Conservation (phyloP, 176 grass and related monocot species). For the Thinopyrum elongatum region DNA sequence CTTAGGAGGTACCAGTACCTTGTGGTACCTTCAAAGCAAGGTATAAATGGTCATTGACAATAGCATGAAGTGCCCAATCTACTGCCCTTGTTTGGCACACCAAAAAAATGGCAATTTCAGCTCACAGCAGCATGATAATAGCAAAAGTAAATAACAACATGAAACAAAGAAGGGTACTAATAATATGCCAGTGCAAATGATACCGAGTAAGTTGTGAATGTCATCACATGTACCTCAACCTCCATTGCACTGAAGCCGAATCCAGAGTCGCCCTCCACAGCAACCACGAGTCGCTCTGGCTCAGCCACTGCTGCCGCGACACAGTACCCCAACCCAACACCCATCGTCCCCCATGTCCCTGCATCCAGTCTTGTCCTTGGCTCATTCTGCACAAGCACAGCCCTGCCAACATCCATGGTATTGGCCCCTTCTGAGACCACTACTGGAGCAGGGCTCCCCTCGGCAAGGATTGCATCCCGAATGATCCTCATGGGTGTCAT, state of each 20-base stretch:
- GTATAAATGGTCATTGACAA: not conserved
- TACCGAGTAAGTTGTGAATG: not conserved
- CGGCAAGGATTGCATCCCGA: conserved; percentile 69
- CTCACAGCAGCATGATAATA: not conserved
- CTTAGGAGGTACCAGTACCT: not conserved
- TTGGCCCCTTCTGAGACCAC: conserved; percentile 90
- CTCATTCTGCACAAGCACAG: conserved; percentile 94
- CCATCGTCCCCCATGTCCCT: conserved; percentile 98
- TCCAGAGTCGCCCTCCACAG: conserved; percentile 94
- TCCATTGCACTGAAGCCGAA: conserved; percentile 99
- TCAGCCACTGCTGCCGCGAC: conserved; percentile 77
- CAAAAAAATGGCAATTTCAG: not conserved
- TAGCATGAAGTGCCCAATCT: not conserved
- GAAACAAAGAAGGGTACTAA: not conserved
- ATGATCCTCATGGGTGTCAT: conserved; percentile 88
- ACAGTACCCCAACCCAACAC: conserved; percentile 90
- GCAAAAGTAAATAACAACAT: not conserved
- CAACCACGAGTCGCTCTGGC: conserved; percentile 73
- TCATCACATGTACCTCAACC: conserved; percentile 67
- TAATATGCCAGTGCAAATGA: not conserved
- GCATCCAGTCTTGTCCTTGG: conserved; percentile 92
- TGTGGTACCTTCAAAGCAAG: not conserved
- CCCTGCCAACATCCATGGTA: conserved; percentile 91
- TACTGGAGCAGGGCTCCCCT: conserved; percentile 70
- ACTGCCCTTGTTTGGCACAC: not conserved